phyloP scores from a whole-genome alignment of 352 stramenopile species.

The Pythium folliculosum region DNA sequence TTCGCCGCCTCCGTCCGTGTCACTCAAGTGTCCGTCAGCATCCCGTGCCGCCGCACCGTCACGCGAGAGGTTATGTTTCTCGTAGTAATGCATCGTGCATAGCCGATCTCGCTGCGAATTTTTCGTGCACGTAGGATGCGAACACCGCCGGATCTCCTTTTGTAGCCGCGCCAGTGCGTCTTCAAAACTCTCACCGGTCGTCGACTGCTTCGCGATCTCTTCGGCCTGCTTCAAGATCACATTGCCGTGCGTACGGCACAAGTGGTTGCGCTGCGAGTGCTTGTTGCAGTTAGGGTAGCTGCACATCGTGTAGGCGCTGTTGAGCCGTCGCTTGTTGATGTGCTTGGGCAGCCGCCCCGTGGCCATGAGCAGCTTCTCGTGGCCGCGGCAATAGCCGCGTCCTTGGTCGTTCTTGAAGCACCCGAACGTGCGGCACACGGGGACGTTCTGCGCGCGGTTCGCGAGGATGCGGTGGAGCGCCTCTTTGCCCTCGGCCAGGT shows the following conservation, averaged over 20 bases:
- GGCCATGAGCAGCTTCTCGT: conserved; percentile 88
- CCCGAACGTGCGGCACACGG: conserved; percentile 68
- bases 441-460: conserved; percentile 71
- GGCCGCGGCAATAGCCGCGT: conserved; percentile 77
- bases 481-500: conserved; percentile 69
- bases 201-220: conserved; percentile 51
- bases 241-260: conserved; percentile 87
- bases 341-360: conserved; percentile 69
- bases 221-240: conserved; percentile 74
- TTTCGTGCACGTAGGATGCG: conserved; percentile 78
- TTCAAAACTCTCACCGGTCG: conserved; percentile 57
- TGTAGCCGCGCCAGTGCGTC: conserved; percentile 71
- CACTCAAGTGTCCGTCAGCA: conserved; percentile 14
- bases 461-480: conserved; percentile 65
- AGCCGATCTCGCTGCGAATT: conserved; percentile 86
- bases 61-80: conserved; percentile 60
- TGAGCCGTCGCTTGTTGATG: conserved; percentile 84
- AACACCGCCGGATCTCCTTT: conserved; percentile 78
- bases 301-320: conserved; percentile 90
- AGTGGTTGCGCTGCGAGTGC: conserved; percentile 82
- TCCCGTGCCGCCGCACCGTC: conserved; percentile 20
- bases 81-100: conserved; percentile 82
- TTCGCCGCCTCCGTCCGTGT: conserved; percentile 25
- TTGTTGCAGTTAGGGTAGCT: conserved; percentile 82
- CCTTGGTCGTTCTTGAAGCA: conserved; percentile 91